Base-by-base conservation (phyloP, 768 basidiomycete species). In the Mycena metata region DNA sequence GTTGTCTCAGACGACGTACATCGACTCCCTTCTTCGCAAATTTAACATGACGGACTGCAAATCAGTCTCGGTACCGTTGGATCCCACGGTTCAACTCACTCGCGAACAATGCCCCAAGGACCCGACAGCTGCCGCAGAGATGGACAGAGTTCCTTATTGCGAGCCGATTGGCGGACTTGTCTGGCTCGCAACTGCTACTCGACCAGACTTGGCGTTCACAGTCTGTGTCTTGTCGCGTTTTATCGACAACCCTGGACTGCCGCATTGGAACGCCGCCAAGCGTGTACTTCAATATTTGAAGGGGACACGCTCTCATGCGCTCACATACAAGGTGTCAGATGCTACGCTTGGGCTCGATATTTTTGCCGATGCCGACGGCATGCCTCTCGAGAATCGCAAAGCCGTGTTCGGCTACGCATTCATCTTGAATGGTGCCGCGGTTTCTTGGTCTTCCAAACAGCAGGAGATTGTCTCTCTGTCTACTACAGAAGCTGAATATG, bases 1-100 rank as follows among this genome's bases (percentile, higher is more conserved):
- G 16, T 56, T 80, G 9, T 76, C 70, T 6, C 81, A 83, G 52
- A 57, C 66, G 0, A 67, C 67, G 3, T 82, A 80, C 42, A 74
- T 83, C 15, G 60, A 74, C 16, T 56, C 70, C 2, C 57, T 80
- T 0, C 69, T 81, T 9, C 54, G 49, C 15, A 61, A 73, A 56
- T 76, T 77, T 50, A 52, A 54, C 50, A 63, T 63, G 61, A 17
- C 24, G 0, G 41, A 63, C 16, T 63, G 61, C 19, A 63, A 63
- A 45, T 30, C 61, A 41, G 46, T 60, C 24, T 60, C 59, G 6
- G 46, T 60, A n/a, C 59, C 59, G 17, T 33, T 60, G 5, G 59
- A 63, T 63, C 61, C 61, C 24, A 63, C 41, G 17, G 51, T 45
- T 63, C 41, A 54, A 33, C 51, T 63, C n/a, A 43, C 7, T 9